These are phyloP conservation scores for Colletotrichum scovillei DNA, from an alignment of 2,329 filamentous ascomycete genomes.

Conservation along the genomic window DNA sequence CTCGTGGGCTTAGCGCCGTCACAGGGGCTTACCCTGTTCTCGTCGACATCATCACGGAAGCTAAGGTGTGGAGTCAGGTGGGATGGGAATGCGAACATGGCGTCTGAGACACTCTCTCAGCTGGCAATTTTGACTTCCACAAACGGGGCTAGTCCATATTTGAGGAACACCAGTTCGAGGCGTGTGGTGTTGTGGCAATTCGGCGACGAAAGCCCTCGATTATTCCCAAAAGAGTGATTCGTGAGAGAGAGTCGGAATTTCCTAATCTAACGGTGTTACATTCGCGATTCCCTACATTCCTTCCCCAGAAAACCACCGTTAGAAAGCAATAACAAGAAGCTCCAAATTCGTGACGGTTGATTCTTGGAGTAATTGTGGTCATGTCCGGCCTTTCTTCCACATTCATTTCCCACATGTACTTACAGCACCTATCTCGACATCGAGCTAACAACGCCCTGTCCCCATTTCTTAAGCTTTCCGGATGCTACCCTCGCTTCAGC, in stretches of 20 bases:
- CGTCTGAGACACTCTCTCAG: not conserved
- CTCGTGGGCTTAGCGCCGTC: conserved; percentile 3
- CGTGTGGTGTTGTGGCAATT: not conserved
- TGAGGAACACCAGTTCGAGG: not conserved
- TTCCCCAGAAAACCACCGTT: not conserved
- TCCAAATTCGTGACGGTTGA: not conserved
- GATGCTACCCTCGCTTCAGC: not conserved
- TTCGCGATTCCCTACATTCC: not conserved
- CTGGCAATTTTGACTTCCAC: not conserved
- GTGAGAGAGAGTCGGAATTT: not conserved
- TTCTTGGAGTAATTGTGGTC: not conserved
- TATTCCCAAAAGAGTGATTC: not conserved
- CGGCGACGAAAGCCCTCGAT: not conserved
- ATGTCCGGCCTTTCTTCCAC: not conserved
- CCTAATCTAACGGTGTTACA: not conserved
- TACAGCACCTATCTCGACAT: not conserved
- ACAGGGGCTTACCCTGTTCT: not conserved
- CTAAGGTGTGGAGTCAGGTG: not conserved
- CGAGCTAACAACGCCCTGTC: not conserved
- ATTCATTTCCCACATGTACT: not conserved
- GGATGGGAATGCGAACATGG: not conserved
- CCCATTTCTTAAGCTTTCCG: not conserved
- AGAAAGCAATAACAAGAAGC: not conserved
- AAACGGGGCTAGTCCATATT: not conserved
- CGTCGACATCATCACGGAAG: not conserved